phyloP scores from a whole-genome alignment of 2,329 filamentous ascomycete species.

The Nemania bipapillata region DNA sequence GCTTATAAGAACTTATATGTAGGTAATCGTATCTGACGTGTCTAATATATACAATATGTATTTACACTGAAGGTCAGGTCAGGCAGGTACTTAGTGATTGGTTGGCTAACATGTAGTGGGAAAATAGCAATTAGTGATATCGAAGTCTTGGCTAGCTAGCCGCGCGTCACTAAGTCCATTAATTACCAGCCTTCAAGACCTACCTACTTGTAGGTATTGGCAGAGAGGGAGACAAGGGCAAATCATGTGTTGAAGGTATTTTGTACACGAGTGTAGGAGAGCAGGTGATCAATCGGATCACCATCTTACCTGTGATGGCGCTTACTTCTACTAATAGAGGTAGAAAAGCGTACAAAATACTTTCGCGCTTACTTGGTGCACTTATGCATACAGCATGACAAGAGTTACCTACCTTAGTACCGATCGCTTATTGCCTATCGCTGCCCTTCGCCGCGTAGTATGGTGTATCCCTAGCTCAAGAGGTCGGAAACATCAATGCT shows the following conservation, averaged over 20 bases:
- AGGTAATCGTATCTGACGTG: neutral
- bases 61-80: too few relatives aligned
- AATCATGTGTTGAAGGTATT: too few relatives aligned
- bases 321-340: too few relatives aligned
- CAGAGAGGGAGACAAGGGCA: too few relatives aligned
- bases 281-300: neutral
- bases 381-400: too few relatives aligned
- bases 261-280: neutral
- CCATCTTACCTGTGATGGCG: too few relatives aligned
- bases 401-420: too few relatives aligned
- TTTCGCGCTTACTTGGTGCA: too few relatives aligned
- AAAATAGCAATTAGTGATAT: neutral
- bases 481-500: neutral
- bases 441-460: neutral
- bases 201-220: neutral
- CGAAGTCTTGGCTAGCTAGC: conserved; percentile 22
- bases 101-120: too few relatives aligned
- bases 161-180: conserved; percentile 10
- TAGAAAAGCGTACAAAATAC: too few relatives aligned
- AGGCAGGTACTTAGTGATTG: neutral
- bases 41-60: neutral
- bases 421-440: too few relatives aligned
- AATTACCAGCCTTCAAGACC: neutral
- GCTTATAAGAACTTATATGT: too few relatives aligned
- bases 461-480: neutral